phyloP scores from a whole-genome alignment of 305 asterid genomes.

The Fraxinus albicans region DNA sequence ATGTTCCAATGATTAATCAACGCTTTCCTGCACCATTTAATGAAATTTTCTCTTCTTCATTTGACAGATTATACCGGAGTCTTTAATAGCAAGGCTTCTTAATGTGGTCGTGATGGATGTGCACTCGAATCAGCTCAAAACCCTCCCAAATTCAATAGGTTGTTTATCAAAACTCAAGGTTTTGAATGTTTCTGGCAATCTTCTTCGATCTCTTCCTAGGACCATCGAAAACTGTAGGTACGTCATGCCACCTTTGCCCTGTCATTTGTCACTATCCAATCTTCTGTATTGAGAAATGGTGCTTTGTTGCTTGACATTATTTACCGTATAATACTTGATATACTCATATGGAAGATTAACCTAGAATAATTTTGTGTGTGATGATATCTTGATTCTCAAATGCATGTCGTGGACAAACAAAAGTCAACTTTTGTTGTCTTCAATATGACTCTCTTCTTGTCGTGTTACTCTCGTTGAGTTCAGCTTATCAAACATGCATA shows the following conservation, averaged over 20 bases:
- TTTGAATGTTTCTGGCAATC: constrained; percentile 76
- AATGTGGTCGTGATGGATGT: constrained; percentile 66
- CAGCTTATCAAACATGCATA: neutral
- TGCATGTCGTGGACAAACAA: neutral
- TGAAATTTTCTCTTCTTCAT: neutral
- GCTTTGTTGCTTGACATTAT: neutral
- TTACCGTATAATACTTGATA: neutral
- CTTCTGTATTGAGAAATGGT: neutral
- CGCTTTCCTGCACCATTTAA: neutral
- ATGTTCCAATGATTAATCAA: neutral
- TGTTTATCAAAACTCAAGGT: constrained; percentile 78
- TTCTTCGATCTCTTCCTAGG: constrained; percentile 59
- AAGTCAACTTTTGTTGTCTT: neutral
- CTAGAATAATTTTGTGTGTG: neutral
- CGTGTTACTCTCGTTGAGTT: neutral
- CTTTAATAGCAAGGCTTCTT: constrained; percentile 71
- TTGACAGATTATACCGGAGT: constrained; percentile 78
- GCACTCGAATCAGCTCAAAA: constrained; percentile 75
- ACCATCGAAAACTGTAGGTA: constrained; percentile 90
- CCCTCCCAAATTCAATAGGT: constrained; percentile 86
- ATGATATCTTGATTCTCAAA: neutral
- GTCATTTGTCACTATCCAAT: neutral
- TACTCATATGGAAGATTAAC: neutral
- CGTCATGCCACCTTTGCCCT: neutral
- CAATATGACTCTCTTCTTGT: neutral